Evolutionary conservation across 163 green algal genomes (phyloP).

Genomic region (Chlorella variabilis): DNA sequence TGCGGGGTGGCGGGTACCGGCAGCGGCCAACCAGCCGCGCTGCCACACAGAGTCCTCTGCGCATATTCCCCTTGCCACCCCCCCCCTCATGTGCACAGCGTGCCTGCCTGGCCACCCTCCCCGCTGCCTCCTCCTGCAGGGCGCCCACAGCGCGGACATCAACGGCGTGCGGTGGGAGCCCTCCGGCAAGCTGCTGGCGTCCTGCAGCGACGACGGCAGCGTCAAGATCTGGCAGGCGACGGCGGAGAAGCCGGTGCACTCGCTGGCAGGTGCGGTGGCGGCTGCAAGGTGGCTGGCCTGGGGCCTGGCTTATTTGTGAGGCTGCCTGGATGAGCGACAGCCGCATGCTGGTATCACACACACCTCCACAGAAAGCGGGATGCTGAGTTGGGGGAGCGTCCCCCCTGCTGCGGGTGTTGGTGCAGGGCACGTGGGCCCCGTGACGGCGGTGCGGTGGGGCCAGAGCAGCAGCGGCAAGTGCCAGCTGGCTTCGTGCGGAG

Average conservation of each 20-base stretch:
- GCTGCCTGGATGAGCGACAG: too few species aligned
- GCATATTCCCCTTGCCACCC: not conserved
- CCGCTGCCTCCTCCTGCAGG: not conserved
- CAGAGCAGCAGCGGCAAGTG: slow-evolving; percentile 51
- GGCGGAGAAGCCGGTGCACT: slow-evolving; percentile 22
- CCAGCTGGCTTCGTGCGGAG: slow-evolving; percentile 83
- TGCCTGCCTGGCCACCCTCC: too few species aligned
- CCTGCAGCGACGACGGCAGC: slow-evolving; percentile 86
- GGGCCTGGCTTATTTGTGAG: not conserved
- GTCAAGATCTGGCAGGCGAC: slow-evolving; percentile 75
- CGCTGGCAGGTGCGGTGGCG: slow-evolving; percentile 9
- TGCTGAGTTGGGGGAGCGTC: too few species aligned
- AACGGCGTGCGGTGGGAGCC: slow-evolving; percentile 38
- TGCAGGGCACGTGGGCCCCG: slow-evolving; percentile 78
- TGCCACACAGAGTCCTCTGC: too few species aligned
- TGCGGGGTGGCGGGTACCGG: too few species aligned
- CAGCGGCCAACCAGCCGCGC: too few species aligned
- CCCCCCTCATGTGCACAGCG: not conserved
- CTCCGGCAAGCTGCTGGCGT: slow-evolving; percentile 77
- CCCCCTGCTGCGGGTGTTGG: too few species aligned
- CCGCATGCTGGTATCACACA: too few species aligned
- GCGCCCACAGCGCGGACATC: slow-evolving; percentile 34
- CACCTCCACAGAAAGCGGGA: too few species aligned
- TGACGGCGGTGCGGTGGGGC: slow-evolving; percentile 89
- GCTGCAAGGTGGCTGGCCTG: not conserved